A percentile compares a stretch with the other conserved stretches of the same genome.
phyloP scores from a whole-genome alignment of 306 rosid genomes.

The Castanopsis chinensis region DNA sequence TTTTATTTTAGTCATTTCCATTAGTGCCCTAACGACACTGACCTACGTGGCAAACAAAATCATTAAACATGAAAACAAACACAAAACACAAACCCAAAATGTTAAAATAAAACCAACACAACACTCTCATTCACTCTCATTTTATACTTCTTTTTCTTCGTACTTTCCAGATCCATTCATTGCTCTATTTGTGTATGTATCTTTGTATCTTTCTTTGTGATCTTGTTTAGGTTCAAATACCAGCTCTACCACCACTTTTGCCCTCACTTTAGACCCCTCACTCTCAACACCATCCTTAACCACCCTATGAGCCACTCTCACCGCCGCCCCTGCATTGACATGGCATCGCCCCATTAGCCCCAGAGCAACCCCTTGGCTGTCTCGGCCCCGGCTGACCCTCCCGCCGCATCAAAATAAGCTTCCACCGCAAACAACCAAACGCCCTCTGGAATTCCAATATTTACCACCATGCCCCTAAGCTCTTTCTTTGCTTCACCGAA shows the following conservation, averaged over 20 bases:
- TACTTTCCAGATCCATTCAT: no score
- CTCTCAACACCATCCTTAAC: constrained; percentile 48
- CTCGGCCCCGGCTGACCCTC: constrained; percentile 92
- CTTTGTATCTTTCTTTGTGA: no score
- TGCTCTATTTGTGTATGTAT: no score
- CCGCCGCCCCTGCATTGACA: constrained; percentile 79
- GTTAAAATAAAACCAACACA: no score
- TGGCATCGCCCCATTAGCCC: constrained; percentile 87
- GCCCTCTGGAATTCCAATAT: constrained; percentile 73
- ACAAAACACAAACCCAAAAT: no score
- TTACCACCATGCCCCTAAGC: constrained; percentile 78
- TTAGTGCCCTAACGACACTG: no score
- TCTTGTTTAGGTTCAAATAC: no score
- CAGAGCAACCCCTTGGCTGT: constrained; percentile 78
- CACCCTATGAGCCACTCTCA: constrained; percentile 70
- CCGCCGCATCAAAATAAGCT: constrained; percentile 66
- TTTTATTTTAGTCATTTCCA: no score
- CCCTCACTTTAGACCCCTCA: constrained; percentile 63
- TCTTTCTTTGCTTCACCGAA: constrained; percentile 82
- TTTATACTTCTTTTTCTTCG: no score
- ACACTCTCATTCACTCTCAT: no score
- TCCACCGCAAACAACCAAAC: constrained; percentile 90
- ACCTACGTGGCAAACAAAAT: no score
- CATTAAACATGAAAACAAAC: no score
- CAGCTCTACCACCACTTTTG: constrained; percentile 79